Evolutionary conservation across 495 filamentous ascomycete genomes (phyloP).

Genomic region (Neurospora cerealis): DNA sequence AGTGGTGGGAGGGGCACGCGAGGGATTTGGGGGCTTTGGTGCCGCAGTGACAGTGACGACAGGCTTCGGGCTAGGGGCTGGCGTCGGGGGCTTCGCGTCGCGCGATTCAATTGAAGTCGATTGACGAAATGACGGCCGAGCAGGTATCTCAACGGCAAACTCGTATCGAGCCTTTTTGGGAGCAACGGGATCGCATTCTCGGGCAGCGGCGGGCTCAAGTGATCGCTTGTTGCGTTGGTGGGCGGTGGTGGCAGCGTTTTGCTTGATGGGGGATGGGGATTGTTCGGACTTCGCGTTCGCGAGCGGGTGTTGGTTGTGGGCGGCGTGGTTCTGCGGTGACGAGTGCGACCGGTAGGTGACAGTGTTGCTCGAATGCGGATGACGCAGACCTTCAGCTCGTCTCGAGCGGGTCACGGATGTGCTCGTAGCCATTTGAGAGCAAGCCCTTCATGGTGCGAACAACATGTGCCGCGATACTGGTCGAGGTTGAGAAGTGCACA

Average conservation of each 20-base stretch:
- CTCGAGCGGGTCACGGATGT: slow-evolving; percentile 26
- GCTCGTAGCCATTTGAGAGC: slow-evolving; percentile 22
- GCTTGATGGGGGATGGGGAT: slow-evolving; percentile 1
- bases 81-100: slow-evolving; percentile 20
- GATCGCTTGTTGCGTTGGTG: slow-evolving; percentile 16
- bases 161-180: slow-evolving; percentile 15
- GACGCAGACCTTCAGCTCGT: slow-evolving; percentile 23
- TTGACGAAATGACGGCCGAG: slow-evolving; percentile 19
- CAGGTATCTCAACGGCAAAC: slow-evolving; percentile 32
- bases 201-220: slow-evolving; percentile 6
- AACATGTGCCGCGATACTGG: background rate
- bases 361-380: slow-evolving; percentile 9
- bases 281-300: slow-evolving; percentile 8
- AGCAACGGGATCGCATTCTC: slow-evolving; percentile 7
- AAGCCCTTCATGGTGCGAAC: slow-evolving; percentile 12
- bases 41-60: slow-evolving; percentile 19
- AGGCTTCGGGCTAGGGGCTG: slow-evolving; percentile 20
- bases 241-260: background rate
- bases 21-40: slow-evolving; percentile 18
- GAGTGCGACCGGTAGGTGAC: background rate
- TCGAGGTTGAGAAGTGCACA: background rate
- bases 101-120: slow-evolving; percentile 13
- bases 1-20: slow-evolving; percentile 5
- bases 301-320: slow-evolving; percentile 9
- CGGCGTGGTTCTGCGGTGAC: slow-evolving; percentile 4